Evolutionary conservation across 306 rosid species (phyloP), one percentile per base, ranked within the genome.

Genomic region (Cucurbita maxima): DNA sequence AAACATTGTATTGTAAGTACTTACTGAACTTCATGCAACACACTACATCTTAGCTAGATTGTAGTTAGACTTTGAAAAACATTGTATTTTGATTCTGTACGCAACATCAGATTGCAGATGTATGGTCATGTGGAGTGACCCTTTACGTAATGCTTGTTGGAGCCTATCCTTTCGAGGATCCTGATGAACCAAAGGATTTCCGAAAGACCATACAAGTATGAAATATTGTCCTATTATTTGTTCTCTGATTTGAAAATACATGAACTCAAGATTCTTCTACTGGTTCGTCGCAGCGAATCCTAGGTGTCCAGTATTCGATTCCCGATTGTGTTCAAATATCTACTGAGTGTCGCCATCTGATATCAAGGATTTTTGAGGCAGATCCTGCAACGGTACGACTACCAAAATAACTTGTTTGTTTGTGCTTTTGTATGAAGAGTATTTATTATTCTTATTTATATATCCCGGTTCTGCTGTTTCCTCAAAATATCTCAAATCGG

Each of bases 71-170:
- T 37, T 37, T 78, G 5, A 70, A 73, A 37, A 40, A 43, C 15
- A 56, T 56, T 74, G 57, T 77, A 10, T 76, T 50, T 75, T 20
- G 72, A 58, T 71, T 75, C 58, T 53, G 48, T 75, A 22, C 75
- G 56, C 53, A 77, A 50, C 76, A 69, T 75, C 88, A 92, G 98
- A 78, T 83, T 75, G 96, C 98, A 64, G 98, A 90, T 90, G 96
- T 92, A 43, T 92, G 98, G 98, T 92, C 98, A 5, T 90, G 96
- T 85, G 98, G 96, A 62, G 98, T 90, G 53, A 90, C 96, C 84
- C 87, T 92, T 67, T 92, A 87, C 60, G 98, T 92, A 80, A 90
- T 92, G 96, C 83, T 92, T 30, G 90, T 92, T 55, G 96, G 96
- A 75, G 81, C 84, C 70, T 92, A 92, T 77, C 98, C 98, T 81